A percentile compares a stretch with the other conserved stretches of the same genome.
Evolutionary conservation across 2,329 filamentous ascomycete genomes (phyloP).

Genomic region (Phaeomoniella chlamydospora): DNA sequence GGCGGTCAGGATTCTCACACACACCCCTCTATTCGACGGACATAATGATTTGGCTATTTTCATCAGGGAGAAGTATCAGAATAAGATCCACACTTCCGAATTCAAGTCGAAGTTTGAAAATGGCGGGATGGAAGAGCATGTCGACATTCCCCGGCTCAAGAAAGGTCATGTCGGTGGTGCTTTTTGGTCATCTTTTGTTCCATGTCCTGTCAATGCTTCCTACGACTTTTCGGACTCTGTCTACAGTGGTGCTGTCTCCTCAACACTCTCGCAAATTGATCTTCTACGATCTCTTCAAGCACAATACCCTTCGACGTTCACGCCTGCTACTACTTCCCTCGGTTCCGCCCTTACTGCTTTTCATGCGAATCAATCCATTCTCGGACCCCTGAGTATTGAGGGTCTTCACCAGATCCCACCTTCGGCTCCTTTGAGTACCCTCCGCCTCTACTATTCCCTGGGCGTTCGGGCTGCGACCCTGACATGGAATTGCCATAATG

Average conservation of each 20-base stretch:
- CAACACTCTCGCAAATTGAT: constrained; percentile 63
- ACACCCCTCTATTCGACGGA: constrained; percentile 51
- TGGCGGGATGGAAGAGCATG: constrained; percentile 53
- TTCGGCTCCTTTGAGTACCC: constrained; percentile 46
- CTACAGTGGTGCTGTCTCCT: constrained; percentile 38
- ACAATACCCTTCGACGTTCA: constrained; percentile 52
- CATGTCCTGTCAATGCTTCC: constrained; percentile 56
- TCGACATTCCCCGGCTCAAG: constrained; percentile 64
- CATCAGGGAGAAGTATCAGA: constrained; percentile 52
- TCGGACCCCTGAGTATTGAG: constrained; percentile 70
- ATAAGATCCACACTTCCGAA: constrained; percentile 60
- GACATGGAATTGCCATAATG: constrained; percentile 89
- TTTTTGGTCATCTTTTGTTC: constrained; percentile 84
- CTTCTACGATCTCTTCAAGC: constrained; percentile 49
- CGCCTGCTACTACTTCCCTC: constrained; percentile 36
- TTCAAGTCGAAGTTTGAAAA: constrained; percentile 65
- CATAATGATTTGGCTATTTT: constrained; percentile 77
- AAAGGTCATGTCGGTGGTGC: constrained; percentile 63
- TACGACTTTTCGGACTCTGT: constrained; percentile 14
- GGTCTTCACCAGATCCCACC: constrained; percentile 92
- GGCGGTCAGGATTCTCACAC: constrained; percentile 27
- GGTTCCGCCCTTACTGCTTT: constrained; percentile 49
- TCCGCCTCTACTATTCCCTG: constrained; percentile 61
- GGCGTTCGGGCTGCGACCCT: constrained; percentile 81
- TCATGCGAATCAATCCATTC: constrained; percentile 42